These are phyloP conservation scores for Picochlorum sp. DNA, from an alignment of 139 green algal genomes.

Conservation along the genomic window DNA sequence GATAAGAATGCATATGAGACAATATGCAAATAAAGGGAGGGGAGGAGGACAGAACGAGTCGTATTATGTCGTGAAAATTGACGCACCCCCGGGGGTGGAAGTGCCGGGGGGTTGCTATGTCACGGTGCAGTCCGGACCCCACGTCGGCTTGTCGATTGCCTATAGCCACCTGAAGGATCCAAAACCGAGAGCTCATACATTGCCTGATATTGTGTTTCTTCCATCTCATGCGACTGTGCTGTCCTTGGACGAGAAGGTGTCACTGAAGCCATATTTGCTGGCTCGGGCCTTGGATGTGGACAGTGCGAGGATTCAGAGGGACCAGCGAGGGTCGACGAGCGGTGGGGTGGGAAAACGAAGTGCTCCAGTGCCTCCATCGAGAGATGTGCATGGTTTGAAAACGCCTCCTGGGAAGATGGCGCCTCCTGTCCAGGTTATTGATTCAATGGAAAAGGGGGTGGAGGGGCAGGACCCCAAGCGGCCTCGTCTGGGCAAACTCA, in stretches of 20 bases:
- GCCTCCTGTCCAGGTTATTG: background rate
- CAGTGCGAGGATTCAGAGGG: background rate
- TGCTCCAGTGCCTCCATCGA: background rate
- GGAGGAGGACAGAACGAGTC: background rate
- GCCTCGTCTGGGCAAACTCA: no score
- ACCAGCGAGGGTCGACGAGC: background rate
- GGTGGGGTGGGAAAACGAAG: background rate
- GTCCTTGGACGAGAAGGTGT: constrained; percentile 12
- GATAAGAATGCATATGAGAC: no score
- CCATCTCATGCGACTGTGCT: constrained; percentile 4
- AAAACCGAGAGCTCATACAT: constrained; percentile 12
- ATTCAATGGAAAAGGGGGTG: background rate
- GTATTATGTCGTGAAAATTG: constrained; percentile 26
- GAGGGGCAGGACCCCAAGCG: no score
- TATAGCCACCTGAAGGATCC: constrained; percentile 1
- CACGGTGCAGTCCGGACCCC: constrained; percentile 26
- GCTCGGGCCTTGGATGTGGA: constrained; percentile 9
- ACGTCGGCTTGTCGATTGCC: background rate
- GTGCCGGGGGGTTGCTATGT: constrained; percentile 20
- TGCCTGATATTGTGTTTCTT: constrained; percentile 30
- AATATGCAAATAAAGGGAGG: no score
- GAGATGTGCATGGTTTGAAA: background rate
- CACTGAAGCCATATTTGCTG: constrained; percentile 19
- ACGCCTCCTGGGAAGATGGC: background rate
- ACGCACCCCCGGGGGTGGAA: constrained; percentile 13